A percentile compares a stretch with the other conserved stretches of the same genome.
Conservation (phyloP, 2,329 filamentous ascomycete genomes). For the Grosmannia serpens region DNA sequence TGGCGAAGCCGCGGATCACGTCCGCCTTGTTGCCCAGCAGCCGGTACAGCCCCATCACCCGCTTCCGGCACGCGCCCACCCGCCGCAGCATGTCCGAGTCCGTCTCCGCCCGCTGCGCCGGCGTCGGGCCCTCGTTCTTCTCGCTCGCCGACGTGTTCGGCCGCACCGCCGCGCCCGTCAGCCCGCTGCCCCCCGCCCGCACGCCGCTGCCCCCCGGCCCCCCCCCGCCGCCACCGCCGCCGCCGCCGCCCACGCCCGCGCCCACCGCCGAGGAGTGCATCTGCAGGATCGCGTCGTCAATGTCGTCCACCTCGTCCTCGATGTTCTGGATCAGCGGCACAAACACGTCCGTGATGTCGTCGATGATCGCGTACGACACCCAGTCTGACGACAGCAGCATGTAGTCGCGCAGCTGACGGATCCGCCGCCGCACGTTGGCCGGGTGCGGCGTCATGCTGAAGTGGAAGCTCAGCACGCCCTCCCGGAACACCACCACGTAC, state of each 20-base stretch:
- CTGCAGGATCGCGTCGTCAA: slow-evolving; percentile 80
- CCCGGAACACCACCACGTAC: slow-evolving; percentile 93
- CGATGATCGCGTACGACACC: slow-evolving; percentile 97
- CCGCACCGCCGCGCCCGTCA: background rate
- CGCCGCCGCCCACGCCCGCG: slow-evolving; percentile 18
- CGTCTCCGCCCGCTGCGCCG: slow-evolving; percentile 7
- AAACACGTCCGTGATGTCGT: slow-evolving; percentile 96
- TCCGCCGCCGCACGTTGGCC: slow-evolving; percentile 85
- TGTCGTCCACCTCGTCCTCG: slow-evolving; percentile 93
- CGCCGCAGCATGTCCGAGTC: slow-evolving; percentile 64
- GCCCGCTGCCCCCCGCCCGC: background rate
- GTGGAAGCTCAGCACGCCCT: slow-evolving; percentile 92
- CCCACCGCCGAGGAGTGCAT: slow-evolving; percentile 50
- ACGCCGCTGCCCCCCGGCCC: no score
- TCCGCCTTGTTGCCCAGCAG: slow-evolving; percentile 94
- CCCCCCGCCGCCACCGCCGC: no score
- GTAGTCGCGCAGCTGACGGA: slow-evolving; percentile 89
- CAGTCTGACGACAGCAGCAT: slow-evolving; percentile 88
- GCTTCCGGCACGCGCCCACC: slow-evolving; percentile 89
- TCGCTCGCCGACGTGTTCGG: slow-evolving; percentile 6
- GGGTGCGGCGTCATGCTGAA: slow-evolving; percentile 94
- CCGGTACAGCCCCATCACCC: slow-evolving; percentile 91
- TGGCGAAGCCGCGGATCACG: slow-evolving; percentile 98
- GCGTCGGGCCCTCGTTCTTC: slow-evolving; percentile 29
- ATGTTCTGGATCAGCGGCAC: slow-evolving; percentile 84